Evolutionary conservation across 208 protist species (phyloP).

Genomic region (Naegleria lovaniensis): DNA sequence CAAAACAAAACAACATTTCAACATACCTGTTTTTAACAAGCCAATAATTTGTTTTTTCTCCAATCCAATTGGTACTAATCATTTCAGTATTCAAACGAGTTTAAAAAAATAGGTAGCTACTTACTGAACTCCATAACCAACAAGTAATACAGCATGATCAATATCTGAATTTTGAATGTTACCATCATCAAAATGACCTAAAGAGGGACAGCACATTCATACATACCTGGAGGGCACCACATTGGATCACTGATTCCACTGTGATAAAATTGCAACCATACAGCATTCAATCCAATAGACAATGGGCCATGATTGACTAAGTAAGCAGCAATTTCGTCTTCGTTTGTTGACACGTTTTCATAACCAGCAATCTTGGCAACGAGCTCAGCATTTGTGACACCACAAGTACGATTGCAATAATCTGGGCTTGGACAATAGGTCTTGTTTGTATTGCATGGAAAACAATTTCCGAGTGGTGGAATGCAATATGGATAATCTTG

Average conservation of each 20-base stretch:
- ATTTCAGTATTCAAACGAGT: neutral
- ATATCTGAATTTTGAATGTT: neutral
- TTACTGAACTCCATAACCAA: conserved; percentile 6
- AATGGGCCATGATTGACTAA: neutral
- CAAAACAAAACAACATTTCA: too few species aligned
- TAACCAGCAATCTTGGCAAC: neutral
- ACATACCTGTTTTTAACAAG: conserved; percentile 9
- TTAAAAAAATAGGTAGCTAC: too few species aligned
- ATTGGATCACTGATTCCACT: neutral
- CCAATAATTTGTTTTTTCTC: conserved; percentile 2
- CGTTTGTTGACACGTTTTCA: neutral
- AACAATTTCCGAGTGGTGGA: neutral
- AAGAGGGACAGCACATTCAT: too few species aligned
- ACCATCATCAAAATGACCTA: too few species aligned
- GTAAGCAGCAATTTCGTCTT: neutral
- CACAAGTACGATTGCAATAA: neutral
- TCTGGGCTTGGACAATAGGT: neutral
- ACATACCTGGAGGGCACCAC: neutral
- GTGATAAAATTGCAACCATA: conserved; percentile 16
- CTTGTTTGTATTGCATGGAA: neutral
- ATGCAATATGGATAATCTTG: neutral
- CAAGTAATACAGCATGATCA: conserved; percentile 18
- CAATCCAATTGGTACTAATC: neutral
- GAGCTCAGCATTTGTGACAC: neutral
- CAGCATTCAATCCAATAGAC: neutral